phyloP scores from a whole-genome alignment of 768 basidiomycete species.

The Lanmaoa rubissima region DNA sequence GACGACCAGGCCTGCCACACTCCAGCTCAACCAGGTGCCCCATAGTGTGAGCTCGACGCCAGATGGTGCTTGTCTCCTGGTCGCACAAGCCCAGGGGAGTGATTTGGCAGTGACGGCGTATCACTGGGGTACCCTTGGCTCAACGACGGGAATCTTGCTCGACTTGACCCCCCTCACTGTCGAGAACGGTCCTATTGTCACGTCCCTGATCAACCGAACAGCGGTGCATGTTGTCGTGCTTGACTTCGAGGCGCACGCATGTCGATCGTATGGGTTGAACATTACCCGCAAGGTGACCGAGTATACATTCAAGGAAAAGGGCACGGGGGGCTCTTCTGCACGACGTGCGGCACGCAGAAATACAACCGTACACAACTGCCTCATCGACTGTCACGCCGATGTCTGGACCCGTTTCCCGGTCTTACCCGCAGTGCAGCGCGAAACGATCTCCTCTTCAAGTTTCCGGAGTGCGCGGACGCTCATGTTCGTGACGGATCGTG shows the following conservation, averaged over 20 bases:
- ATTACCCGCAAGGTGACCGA: constrained; percentile 58
- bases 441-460: constrained; percentile 38
- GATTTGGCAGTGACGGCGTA: constrained; percentile 37
- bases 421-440: constrained; percentile 48
- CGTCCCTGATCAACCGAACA: constrained; percentile 44
- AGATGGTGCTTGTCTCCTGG: constrained; percentile 52
- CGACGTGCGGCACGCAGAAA: constrained; percentile 2
- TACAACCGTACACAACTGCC: constrained; percentile 42
- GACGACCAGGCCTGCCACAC: constrained; percentile 41
- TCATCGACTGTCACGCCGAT: constrained; percentile 54
- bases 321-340: constrained; percentile 15
- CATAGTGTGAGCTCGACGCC: constrained; percentile 41
- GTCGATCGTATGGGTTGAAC: constrained; percentile 44
- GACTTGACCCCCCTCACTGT: constrained; percentile 29
- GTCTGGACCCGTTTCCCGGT: constrained; percentile 65
- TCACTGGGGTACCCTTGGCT: constrained; percentile 60
- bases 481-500: constrained; percentile 42
- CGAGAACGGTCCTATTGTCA: constrained; percentile 31
- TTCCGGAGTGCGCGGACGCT: constrained; percentile 36
- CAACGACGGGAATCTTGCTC: constrained; percentile 43
- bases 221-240: constrained; percentile 45
- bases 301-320: constrained; percentile 51
- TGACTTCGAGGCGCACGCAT: constrained; percentile 30
- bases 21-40: constrained; percentile 39
- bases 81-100: constrained; percentile 23